These are phyloP conservation scores for Amylocarpus encephaloides DNA, from an alignment of 2,329 filamentous ascomycete genomes.

Conservation along the genomic window DNA sequence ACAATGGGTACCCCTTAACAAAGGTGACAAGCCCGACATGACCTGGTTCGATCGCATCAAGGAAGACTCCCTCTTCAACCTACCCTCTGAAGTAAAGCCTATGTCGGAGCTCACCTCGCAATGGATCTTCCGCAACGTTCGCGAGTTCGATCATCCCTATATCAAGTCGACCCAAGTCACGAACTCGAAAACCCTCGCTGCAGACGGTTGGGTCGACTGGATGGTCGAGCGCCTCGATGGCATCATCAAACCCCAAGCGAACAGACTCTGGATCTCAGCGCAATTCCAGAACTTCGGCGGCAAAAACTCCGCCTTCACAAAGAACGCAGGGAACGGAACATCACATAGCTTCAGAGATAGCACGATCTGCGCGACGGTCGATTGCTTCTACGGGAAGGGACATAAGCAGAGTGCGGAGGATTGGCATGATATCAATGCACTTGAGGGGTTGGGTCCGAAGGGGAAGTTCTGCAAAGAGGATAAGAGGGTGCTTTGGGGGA, in stretches of 20 bases:
- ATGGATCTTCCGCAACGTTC: conserved; percentile 41
- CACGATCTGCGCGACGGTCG: conserved; percentile 35
- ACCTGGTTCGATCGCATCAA: conserved; percentile 37
- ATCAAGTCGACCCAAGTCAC: conserved; percentile 42
- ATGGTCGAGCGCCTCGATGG: conserved; percentile 34
- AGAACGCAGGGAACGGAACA: conserved; percentile 40
- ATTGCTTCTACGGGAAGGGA: conserved; percentile 39
- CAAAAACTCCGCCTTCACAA: conserved; percentile 36
- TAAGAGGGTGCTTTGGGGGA: conserved; percentile 37
- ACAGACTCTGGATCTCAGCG: conserved; percentile 38
- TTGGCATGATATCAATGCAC: conserved; percentile 40
- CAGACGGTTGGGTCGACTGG: conserved; percentile 37
- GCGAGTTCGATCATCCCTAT: conserved; percentile 44
- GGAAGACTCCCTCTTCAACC: conserved; percentile 27
- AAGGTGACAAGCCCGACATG: conserved; percentile 33
- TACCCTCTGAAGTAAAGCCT: conserved; percentile 33
- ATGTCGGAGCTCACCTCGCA: conserved; percentile 40
- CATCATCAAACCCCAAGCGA: conserved; percentile 33
- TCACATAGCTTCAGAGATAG: conserved; percentile 43
- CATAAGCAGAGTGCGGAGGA: conserved; percentile 33
- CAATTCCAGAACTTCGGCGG: conserved; percentile 43
- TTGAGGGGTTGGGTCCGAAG: conserved; percentile 21
- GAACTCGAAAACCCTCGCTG: conserved; percentile 35
- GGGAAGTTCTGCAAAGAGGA: conserved; percentile 37
- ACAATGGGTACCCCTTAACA: conserved; percentile 40